Evolutionary conservation across 2,329 filamentous ascomycete species (phyloP).

Genomic region (Paraconiothyrium sp.): DNA sequence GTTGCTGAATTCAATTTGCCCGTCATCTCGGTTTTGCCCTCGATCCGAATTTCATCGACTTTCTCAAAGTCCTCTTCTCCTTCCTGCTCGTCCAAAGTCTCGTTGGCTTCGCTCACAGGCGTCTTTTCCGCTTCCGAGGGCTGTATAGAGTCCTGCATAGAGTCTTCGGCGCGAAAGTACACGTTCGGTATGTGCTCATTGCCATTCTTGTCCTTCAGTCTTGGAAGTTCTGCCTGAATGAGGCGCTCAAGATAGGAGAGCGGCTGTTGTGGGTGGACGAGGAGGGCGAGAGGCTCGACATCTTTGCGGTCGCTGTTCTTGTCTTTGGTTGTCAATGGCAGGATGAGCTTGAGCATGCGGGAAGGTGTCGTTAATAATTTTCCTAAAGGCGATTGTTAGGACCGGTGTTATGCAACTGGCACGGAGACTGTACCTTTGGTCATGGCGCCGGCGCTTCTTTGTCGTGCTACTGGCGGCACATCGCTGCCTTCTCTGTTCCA

Average conservation of each 20-base stretch:
- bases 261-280: slow-evolving; percentile 89
- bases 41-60: slow-evolving; percentile 61
- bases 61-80: slow-evolving; percentile 56
- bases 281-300: slow-evolving; percentile 84
- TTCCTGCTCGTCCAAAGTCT: slow-evolving; percentile 34
- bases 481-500: slow-evolving; percentile 73
- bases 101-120: slow-evolving; percentile 38
- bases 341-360: slow-evolving; percentile 79
- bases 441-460: slow-evolving; percentile 66
- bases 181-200: slow-evolving; percentile 77
- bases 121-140: slow-evolving; percentile 37
- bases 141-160: slow-evolving; percentile 66
- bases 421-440: slow-evolving; percentile 64
- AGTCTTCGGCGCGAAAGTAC: slow-evolving; percentile 82
- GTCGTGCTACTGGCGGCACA: slow-evolving; percentile 63
- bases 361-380: slow-evolving; percentile 84
- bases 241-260: slow-evolving; percentile 89
- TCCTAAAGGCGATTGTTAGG: slow-evolving; percentile 56
- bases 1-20: slow-evolving; percentile 43
- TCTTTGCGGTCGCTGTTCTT: slow-evolving; percentile 69
- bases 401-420: not conserved
- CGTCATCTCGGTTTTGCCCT: slow-evolving; percentile 58
- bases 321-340: slow-evolving; percentile 74
- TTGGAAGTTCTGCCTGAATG: slow-evolving; percentile 86
- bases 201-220: slow-evolving; percentile 68